A percentile compares a stretch with the other conserved stretches of the same genome.
phyloP scores from a whole-genome alignment of 495 filamentous ascomycete genomes.

The Penicillium soppii region DNA sequence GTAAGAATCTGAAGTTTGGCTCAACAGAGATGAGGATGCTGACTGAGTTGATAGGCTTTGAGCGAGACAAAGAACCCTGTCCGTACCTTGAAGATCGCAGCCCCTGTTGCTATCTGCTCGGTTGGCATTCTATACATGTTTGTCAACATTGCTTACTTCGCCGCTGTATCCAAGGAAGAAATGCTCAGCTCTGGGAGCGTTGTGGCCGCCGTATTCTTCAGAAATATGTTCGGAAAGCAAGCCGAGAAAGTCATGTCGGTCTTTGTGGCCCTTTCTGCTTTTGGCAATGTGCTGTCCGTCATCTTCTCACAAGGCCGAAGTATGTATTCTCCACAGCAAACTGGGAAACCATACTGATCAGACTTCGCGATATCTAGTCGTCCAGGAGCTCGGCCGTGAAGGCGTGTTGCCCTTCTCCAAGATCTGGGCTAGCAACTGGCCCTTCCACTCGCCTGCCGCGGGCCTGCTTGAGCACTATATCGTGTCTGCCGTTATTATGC shows the following conservation, averaged over 20 bases:
- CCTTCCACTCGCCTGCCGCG: slow-evolving; percentile 59
- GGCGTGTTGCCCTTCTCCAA: slow-evolving; percentile 61
- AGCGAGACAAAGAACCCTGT: slow-evolving; percentile 63
- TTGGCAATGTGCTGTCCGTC: slow-evolving; percentile 69
- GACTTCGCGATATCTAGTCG: slow-evolving; percentile 29
- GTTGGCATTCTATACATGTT: slow-evolving; percentile 67
- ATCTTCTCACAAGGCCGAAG: slow-evolving; percentile 67
- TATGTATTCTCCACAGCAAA: slow-evolving; percentile 17
- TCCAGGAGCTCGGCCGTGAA: slow-evolving; percentile 66
- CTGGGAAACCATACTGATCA: slow-evolving; percentile 1
- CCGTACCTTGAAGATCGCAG: slow-evolving; percentile 63
- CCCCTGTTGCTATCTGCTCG: slow-evolving; percentile 57
- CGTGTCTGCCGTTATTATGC: slow-evolving; percentile 59
- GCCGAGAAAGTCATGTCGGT: slow-evolving; percentile 62
- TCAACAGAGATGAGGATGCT: slow-evolving; percentile 2
- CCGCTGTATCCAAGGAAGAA: slow-evolving; percentile 62
- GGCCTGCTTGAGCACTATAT: slow-evolving; percentile 63
- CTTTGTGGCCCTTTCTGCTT: slow-evolving; percentile 69
- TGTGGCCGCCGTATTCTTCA: slow-evolving; percentile 64
- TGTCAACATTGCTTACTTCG: slow-evolving; percentile 72
- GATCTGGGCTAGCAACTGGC: slow-evolving; percentile 64
- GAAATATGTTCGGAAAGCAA: slow-evolving; percentile 62
- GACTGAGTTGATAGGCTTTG: slow-evolving; percentile 45
- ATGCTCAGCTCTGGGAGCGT: slow-evolving; percentile 58
- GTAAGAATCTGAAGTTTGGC: slow-evolving; percentile 15